These are phyloP conservation scores for Hygrophoropsis aurantiaca DNA, from an alignment of 768 basidiomycete species.

Conservation along the genomic window DNA sequence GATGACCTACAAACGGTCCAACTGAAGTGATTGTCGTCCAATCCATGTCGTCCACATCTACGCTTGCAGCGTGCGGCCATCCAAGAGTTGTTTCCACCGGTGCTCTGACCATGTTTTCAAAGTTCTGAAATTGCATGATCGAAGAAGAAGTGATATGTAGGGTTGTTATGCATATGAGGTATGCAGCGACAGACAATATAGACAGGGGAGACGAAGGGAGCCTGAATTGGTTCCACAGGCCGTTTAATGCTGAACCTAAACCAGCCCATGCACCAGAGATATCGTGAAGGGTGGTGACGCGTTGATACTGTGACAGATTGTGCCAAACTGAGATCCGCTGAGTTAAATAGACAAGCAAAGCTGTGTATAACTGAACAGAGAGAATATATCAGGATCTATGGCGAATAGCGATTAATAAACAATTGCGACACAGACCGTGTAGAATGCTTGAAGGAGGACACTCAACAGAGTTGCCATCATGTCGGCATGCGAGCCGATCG, in stretches of 20 bases:
- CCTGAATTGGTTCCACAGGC: background rate
- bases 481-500: no score
- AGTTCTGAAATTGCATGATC: conserved; percentile 2
- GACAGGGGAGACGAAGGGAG: conserved; percentile 1
- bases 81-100: background rate
- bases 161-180: conserved; percentile 4
- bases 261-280: conserved; percentile 6
- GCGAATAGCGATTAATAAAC: background rate
- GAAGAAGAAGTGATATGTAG: conserved; percentile 10
- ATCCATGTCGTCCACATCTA: no score
- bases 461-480: background rate
- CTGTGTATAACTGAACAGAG: conserved; percentile 4
- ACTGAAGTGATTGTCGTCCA: background rate
- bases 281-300: conserved; percentile 4
- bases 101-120: background rate
- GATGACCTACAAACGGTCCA: background rate
- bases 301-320: background rate
- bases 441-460: conserved; percentile 1
- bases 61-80: background rate
- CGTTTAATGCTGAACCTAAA: conserved; percentile 1
- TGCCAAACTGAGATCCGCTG: conserved; percentile 1
- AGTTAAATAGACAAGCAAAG: conserved; percentile 2
- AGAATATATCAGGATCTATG: background rate
- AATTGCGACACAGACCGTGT: background rate
- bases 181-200: background rate